Evolutionary conservation across 176 grass and related monocot species (phyloP).

Genomic region (Puccinellia tenuiflora): DNA sequence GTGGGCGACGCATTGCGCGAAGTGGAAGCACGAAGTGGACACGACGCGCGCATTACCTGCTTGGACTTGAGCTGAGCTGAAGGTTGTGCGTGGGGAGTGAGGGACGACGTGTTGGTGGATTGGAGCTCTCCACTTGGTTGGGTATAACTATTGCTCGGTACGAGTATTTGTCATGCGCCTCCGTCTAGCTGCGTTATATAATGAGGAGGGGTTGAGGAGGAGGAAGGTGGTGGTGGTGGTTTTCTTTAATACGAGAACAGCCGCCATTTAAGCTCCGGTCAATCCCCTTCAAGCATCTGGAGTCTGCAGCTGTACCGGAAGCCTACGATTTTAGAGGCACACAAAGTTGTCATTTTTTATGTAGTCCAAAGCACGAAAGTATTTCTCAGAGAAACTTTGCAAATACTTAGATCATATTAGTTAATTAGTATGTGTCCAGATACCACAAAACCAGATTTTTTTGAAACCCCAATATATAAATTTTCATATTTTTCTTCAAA

Average conservation of each 20-base stretch:
- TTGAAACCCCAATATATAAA: no score
- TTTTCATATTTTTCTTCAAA: no score
- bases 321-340: no score
- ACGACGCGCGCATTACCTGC: slow-evolving; percentile 29
- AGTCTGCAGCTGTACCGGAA: no score
- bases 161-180: slow-evolving; percentile 51
- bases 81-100: not conserved
- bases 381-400: no score
- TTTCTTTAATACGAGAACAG: slow-evolving; percentile 59
- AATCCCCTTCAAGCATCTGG: no score
- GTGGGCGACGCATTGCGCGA: not conserved
- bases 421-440: no score
- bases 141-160: slow-evolving; percentile 32
- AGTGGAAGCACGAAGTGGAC: not conserved
- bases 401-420: no score
- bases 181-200: slow-evolving; percentile 51
- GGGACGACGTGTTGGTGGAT: slow-evolving; percentile 21
- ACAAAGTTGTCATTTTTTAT: no score
- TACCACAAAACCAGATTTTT: no score
- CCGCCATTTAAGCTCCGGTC: slow-evolving; percentile 34
- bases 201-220: slow-evolving; percentile 29
- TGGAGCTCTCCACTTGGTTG: slow-evolving; percentile 50
- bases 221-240: slow-evolving; percentile 21
- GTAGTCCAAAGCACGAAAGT: no score
- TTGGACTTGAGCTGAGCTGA: not conserved